Evolutionary conservation across 169 alveolate species (phyloP).

Genomic region (Plasmodium gallinaceum): DNA sequence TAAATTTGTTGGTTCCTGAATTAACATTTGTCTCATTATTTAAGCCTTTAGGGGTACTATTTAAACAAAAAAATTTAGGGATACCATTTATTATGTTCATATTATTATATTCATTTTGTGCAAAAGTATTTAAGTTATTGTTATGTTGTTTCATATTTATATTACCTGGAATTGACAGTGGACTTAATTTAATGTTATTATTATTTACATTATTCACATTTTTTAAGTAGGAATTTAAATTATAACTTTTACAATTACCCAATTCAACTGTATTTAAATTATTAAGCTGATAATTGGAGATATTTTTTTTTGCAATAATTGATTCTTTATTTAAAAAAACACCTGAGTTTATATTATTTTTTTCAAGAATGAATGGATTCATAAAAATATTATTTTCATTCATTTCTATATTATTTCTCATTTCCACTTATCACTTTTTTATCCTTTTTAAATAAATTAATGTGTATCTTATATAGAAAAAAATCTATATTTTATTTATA

Average conservation of each 20-base stretch:
- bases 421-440: background rate
- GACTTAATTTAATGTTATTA: background rate
- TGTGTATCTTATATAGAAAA: too few relatives aligned
- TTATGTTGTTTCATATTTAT: background rate
- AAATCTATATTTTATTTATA: too few relatives aligned
- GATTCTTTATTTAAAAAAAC: background rate
- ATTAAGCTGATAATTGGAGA: background rate
- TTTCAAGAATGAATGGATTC: background rate
- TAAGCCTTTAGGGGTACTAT: background rate
- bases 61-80: background rate
- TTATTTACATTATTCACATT: background rate
- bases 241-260: background rate
- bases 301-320: background rate
- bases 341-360: background rate
- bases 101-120: background rate
- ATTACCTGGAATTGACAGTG: background rate
- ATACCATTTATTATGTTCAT: background rate
- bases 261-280: slow-evolving; percentile 6
- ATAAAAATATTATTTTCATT: background rate
- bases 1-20: background rate
- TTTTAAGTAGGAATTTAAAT: background rate
- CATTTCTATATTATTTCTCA: background rate
- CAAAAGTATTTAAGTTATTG: background rate
- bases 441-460: background rate
- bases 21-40: background rate